Percentiles rank a stretch among this genome's conserved stretches.
Conservation (phyloP, 1,284 basidiomycete genomes). For the Cryptococcus neoformans region DNA sequence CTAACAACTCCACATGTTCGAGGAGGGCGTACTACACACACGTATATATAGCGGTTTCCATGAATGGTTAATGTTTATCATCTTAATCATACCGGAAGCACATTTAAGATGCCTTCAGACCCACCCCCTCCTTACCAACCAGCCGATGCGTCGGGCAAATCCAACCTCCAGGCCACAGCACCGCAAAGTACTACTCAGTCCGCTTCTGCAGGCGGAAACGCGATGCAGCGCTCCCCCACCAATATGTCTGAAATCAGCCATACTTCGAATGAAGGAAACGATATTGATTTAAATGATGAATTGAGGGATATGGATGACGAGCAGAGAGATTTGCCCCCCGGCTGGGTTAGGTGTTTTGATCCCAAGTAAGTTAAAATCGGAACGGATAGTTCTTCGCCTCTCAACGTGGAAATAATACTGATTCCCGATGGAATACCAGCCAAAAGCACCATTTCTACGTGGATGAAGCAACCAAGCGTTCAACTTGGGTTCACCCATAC, state of each 20-base stretch:
- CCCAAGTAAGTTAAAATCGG: slow-evolving; percentile 23
- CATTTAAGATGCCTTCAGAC: slow-evolving; percentile 14
- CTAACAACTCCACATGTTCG: too few species aligned
- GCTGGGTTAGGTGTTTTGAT: slow-evolving; percentile 46
- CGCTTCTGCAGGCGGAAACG: slow-evolving; percentile 1
- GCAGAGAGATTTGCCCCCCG: slow-evolving; percentile 37
- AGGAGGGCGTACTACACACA: too few species aligned
- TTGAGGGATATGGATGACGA: slow-evolving; percentile 39
- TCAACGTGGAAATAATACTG: background rate
- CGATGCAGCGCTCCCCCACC: slow-evolving; percentile 2
- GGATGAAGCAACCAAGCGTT: slow-evolving; percentile 33
- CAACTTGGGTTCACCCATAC: slow-evolving; percentile 43
- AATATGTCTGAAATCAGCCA: slow-evolving; percentile 6
- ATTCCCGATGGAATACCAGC: slow-evolving; percentile 11
- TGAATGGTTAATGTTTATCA: too few species aligned
- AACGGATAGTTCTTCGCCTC: background rate
- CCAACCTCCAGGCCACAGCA: too few species aligned
- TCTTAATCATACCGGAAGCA: too few species aligned
- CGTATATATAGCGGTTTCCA: too few species aligned
- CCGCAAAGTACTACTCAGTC: slow-evolving; percentile 2
- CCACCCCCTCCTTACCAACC: slow-evolving; percentile 23
- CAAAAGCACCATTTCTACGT: slow-evolving; percentile 41
- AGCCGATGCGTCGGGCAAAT: background rate
- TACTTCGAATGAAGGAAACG: slow-evolving; percentile 1
- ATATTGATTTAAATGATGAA: slow-evolving; percentile 2